Evolutionary conservation across 2,329 filamentous ascomycete genomes (phyloP).

Genomic region (Rhynchosporium agropyri): DNA sequence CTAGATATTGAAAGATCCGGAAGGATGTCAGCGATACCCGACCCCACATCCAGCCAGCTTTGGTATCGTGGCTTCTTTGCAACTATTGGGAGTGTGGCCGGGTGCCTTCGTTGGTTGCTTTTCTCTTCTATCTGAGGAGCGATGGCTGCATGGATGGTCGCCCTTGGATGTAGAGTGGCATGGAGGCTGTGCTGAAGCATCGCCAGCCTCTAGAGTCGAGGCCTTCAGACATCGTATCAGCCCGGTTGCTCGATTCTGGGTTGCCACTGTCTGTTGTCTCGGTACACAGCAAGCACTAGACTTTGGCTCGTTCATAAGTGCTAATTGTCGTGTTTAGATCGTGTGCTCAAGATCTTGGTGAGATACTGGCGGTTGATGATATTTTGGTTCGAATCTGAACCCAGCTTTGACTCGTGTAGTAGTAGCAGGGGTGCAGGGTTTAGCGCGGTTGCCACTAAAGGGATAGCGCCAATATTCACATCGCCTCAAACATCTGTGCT

Average conservation of each 20-base stretch:
- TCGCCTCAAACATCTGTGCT: too few relatives aligned
- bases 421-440: not conserved
- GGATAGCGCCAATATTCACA: slow-evolving; percentile 13
- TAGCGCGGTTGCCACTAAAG: slow-evolving; percentile 13
- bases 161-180: not conserved
- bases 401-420: not conserved
- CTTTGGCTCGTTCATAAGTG: not conserved
- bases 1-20: not conserved
- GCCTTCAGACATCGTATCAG: slow-evolving; percentile 7
- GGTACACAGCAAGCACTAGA: not conserved
- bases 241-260: not conserved
- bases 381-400: not conserved
- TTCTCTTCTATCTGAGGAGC: slow-evolving; percentile 1
- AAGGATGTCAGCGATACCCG: not conserved
- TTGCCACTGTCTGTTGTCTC: not conserved
- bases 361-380: not conserved
- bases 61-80: slow-evolving; percentile 8
- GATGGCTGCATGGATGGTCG: not conserved
- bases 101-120: not conserved
- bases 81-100: not conserved
- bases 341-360: not conserved
- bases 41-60: slow-evolving; percentile 4
- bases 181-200: slow-evolving; percentile 13
- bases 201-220: not conserved
- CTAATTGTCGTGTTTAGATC: not conserved